Evolutionary conservation across 2,329 filamentous ascomycete species (phyloP).

Genomic region (Scytalidium lignicola): DNA sequence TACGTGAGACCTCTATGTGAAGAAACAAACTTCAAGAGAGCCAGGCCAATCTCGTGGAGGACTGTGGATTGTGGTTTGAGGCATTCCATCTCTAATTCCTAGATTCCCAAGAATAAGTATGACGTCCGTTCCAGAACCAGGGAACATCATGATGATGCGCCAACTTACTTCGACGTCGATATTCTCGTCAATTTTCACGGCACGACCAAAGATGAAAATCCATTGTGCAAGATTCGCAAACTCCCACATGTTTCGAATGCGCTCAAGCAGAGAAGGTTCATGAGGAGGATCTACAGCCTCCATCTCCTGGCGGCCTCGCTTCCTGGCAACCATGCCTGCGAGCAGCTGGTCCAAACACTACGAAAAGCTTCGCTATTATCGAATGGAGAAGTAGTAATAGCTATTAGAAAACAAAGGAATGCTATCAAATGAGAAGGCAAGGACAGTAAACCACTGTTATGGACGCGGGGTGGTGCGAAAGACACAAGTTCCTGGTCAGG

Average conservation of each 20-base stretch:
- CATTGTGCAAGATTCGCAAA: constrained; percentile 93
- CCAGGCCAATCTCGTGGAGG: constrained; percentile 76
- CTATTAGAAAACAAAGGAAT: too few species aligned
- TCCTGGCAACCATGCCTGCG: constrained; percentile 28
- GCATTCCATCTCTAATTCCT: constrained; percentile 89
- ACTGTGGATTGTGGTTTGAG: constrained; percentile 71
- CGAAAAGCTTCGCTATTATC: constrained; percentile 5
- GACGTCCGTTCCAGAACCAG: neutral
- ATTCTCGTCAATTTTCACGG: constrained; percentile 83
- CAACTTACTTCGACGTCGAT: constrained; percentile 79
- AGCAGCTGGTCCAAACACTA: constrained; percentile 34
- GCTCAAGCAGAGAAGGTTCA: constrained; percentile 46
- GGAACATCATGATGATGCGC: neutral
- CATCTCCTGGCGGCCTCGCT: constrained; percentile 42
- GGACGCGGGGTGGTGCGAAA: neutral
- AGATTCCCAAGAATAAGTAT: constrained; percentile 12
- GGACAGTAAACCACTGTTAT: neutral
- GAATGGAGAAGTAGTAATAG: too few species aligned
- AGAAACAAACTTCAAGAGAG: constrained; percentile 86
- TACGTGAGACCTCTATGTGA: constrained; percentile 91
- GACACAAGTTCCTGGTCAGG: neutral
- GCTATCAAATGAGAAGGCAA: neutral
- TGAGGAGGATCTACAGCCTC: constrained; percentile 27
- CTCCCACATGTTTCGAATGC: constrained; percentile 87
- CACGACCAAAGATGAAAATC: constrained; percentile 84